These are phyloP conservation scores for Xylogone sp. DNA, from an alignment of 2,329 filamentous ascomycete species.

Conservation along the genomic window DNA sequence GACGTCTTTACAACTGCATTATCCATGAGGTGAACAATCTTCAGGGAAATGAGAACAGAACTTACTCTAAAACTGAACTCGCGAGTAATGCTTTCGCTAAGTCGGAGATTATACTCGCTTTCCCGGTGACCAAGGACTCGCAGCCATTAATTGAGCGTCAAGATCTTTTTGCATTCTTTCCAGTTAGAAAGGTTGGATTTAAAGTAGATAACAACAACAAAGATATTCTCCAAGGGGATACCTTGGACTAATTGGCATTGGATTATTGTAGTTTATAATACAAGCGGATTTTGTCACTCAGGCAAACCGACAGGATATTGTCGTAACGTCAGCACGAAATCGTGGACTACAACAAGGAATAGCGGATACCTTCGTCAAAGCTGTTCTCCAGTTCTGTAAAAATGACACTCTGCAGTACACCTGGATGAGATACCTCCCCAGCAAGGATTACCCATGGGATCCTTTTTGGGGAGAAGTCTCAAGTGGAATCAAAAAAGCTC, in stretches of 20 bases:
- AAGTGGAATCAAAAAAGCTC: no score
- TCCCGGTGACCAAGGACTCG: slow-evolving; percentile 33
- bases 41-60: no score
- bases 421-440: slow-evolving; percentile 44
- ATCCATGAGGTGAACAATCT: no score
- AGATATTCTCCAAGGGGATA: no score
- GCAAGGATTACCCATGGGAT: slow-evolving; percentile 4
- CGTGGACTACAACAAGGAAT: slow-evolving; percentile 30
- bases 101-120: slow-evolving; percentile 40
- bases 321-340: slow-evolving; percentile 35
- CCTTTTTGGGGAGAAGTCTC: no score
- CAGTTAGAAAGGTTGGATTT: slow-evolving; percentile 6
- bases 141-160: slow-evolving; percentile 6
- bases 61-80: no score
- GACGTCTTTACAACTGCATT: no score
- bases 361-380: slow-evolving; percentile 34
- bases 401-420: slow-evolving; percentile 34
- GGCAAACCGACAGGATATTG: slow-evolving; percentile 40
- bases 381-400: slow-evolving; percentile 34
- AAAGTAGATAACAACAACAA: slow-evolving; percentile 20
- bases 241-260: background rate
- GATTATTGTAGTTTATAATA: slow-evolving; percentile 37
- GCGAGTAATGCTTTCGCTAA: slow-evolving; percentile 14
- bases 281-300: slow-evolving; percentile 47
- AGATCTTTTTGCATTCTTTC: slow-evolving; percentile 10